Base-by-base conservation (phyloP, 768 basidiomycete species). In the Termitomyces heimii region DNA sequence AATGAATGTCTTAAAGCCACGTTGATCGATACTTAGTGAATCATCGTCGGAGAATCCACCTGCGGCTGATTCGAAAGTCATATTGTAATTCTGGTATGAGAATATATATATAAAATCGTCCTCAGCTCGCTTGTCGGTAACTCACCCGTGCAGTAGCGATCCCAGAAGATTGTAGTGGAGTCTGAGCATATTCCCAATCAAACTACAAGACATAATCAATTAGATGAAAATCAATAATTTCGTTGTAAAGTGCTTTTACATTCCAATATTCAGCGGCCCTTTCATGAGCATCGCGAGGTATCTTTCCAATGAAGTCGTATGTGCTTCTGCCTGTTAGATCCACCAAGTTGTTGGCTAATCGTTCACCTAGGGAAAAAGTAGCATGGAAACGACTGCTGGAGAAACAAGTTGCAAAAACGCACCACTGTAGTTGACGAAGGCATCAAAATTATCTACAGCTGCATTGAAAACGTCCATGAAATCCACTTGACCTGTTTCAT, bases 271-370 rank as follows among this genome's bases (percentile, higher is more conserved):
- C 84, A 3, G 81, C 71, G 7, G 74, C 86, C 55, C 66, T 70
- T 34, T 78, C 79, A 57, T 80, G 76, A 1, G 74, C 71, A 4
- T 74, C 75, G 52, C 68, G 66, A 2, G 81, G 74, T 50, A 73
- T 78, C 16, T 74, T 69, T 18, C 81, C 80, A 42, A 76, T 70
- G 12, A 84, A 62, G 5, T 77, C 70, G 60, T 85, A 87, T 0
- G 81, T 85, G 4, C 79, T 76, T 29, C 79, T 71, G 22, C 78
- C 74, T 37, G 79, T 80, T 31, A 77, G 58, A 59, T 88, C 86
- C 4, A 86, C 81, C 0, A 79, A 67, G 16, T 72, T 71, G 34
- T 64, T 62, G 31, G 71, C 67, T 0, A 83, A 72, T 9, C 82
- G 75, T 20, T 62, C 65, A 55, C 81, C 82, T 84, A 55, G 0